Evolutionary conservation across 129 eudicot species (phyloP).

Genomic region (Helianthus tuberosus): DNA sequence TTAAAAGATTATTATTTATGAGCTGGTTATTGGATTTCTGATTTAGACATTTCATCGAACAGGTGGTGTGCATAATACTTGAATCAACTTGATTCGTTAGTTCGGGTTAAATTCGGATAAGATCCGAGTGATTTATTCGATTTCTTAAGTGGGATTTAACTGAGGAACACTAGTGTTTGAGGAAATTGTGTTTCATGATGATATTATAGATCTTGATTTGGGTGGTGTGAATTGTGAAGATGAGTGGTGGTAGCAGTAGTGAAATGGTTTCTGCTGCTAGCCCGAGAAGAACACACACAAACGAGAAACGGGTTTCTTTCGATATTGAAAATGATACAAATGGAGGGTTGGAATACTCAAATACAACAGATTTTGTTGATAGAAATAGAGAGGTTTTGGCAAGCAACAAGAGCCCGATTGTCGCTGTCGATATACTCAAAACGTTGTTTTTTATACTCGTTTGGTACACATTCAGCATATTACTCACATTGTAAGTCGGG

Average conservation of each 20-base stretch:
- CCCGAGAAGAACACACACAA: constrained; percentile 34
- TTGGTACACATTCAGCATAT: constrained; percentile 91
- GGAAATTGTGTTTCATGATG: constrained; percentile 23
- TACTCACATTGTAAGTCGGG: constrained; percentile 92
- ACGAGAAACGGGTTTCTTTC: constrained; percentile 51
- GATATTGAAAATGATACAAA: constrained; percentile 48
- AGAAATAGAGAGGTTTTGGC: constrained; percentile 9
- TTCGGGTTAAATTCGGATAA: constrained; percentile 7
- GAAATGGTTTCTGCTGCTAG: constrained; percentile 37
- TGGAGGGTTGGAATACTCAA: constrained; percentile 23
- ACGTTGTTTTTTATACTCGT: constrained; percentile 78
- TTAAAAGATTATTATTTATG: not conserved
- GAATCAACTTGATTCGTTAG: constrained; percentile 1
- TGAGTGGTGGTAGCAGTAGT: constrained; percentile 41
- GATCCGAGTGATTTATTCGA: not conserved
- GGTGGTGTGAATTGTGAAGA: constrained; percentile 26
- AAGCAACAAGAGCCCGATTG: constrained; percentile 36
- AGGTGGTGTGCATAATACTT: constrained; percentile 21
- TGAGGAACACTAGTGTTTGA: constrained; percentile 24
- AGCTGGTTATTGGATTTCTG: constrained; percentile 4
- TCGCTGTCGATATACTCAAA: constrained; percentile 74
- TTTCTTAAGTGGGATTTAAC: not conserved
- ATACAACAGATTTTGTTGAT: constrained; percentile 21
- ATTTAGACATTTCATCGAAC: constrained; percentile 27
- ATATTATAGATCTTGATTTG: constrained; percentile 26